These are phyloP conservation scores for Amylostereum areolatum DNA, from an alignment of 1,284 basidiomycete species.

Conservation along the genomic window DNA sequence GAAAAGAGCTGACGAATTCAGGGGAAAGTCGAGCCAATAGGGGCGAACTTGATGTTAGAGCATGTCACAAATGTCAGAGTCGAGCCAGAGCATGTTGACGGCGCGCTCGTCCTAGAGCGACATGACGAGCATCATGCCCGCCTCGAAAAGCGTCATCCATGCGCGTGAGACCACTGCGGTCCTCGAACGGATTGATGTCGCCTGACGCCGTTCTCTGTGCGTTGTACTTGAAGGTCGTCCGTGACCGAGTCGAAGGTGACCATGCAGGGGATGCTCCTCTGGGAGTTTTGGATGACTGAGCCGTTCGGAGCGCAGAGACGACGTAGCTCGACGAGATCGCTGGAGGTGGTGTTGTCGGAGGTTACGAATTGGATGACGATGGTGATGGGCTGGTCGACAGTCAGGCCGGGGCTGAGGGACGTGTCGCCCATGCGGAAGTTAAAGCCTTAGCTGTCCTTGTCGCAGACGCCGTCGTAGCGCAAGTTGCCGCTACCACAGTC, in stretches of 20 bases:
- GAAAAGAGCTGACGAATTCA: no score
- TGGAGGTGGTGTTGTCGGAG: slow-evolving; percentile 34
- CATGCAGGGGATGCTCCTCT: slow-evolving; percentile 36
- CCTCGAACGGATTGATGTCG: slow-evolving; percentile 29
- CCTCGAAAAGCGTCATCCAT: slow-evolving; percentile 35
- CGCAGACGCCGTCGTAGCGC: slow-evolving; percentile 39
- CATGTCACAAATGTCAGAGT: slow-evolving; percentile 26
- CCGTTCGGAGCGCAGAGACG: slow-evolving; percentile 50
- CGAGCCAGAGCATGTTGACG: slow-evolving; percentile 57
- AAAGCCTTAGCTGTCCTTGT: slow-evolving; percentile 51
- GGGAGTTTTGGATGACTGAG: slow-evolving; percentile 44
- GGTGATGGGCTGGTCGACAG: slow-evolving; percentile 40
- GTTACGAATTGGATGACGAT: slow-evolving; percentile 46
- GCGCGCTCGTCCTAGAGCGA: slow-evolving; percentile 52
- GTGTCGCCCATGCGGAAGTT: slow-evolving; percentile 49
- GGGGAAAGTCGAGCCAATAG: no score
- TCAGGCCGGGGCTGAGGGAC: slow-evolving; percentile 38
- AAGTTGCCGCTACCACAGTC: slow-evolving; percentile 31
- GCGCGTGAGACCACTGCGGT: slow-evolving; percentile 27
- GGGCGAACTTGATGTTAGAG: no score
- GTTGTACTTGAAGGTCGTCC: slow-evolving; percentile 27
- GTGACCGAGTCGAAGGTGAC: slow-evolving; percentile 29
- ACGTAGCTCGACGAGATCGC: slow-evolving; percentile 43
- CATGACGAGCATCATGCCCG: slow-evolving; percentile 50
- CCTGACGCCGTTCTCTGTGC: slow-evolving; percentile 32